A percentile compares a stretch with the other conserved stretches of the same genome.
Conservation (phyloP, 805 yeast genomes). For the Wickerhamiella alocasiicola region DNA sequence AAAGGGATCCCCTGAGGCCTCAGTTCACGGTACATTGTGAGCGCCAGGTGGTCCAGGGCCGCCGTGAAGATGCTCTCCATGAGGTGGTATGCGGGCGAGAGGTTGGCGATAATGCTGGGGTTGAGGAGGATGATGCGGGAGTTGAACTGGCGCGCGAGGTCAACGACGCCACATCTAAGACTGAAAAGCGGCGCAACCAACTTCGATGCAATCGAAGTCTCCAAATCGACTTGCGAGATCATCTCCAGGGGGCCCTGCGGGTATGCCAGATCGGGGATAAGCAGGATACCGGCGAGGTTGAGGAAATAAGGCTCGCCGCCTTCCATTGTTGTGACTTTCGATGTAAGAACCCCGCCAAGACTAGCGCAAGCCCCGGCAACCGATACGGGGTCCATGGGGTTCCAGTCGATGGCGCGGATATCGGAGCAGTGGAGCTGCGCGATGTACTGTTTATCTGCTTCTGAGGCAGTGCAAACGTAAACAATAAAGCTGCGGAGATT, state of each 20-base stretch:
- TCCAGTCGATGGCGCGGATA: constrained; percentile 49
- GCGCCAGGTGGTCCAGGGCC: constrained; percentile 31
- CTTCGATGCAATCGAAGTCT: constrained; percentile 34
- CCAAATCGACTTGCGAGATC: constrained; percentile 41
- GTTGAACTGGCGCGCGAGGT: constrained; percentile 38
- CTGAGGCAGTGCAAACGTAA: constrained; percentile 53
- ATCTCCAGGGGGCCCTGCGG: constrained; percentile 58
- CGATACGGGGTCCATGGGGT: constrained; percentile 34
- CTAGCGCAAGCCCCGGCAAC: constrained; percentile 38
- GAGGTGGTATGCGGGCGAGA: constrained; percentile 50
- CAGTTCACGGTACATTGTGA: constrained; percentile 33
- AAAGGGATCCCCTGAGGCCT: constrained; percentile 34
- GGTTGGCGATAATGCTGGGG: constrained; percentile 43
- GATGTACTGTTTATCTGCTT: constrained; percentile 41
- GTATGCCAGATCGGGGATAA: constrained; percentile 57
- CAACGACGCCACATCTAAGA: constrained; percentile 43
- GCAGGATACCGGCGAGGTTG: constrained; percentile 49
- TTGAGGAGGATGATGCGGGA: constrained; percentile 40
- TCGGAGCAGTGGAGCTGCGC: constrained; percentile 49
- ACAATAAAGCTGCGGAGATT: constrained; percentile 73
- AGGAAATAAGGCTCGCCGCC: constrained; percentile 46
- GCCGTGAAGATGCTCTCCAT: constrained; percentile 46
- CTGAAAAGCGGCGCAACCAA: constrained; percentile 39
- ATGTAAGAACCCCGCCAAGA: constrained; percentile 37
- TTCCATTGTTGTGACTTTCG: constrained; percentile 46